Evolutionary conservation across 768 basidiomycete genomes (phyloP), one percentile per base, ranked within the genome.

Genomic region (Exsudoporus frostii): DNA sequence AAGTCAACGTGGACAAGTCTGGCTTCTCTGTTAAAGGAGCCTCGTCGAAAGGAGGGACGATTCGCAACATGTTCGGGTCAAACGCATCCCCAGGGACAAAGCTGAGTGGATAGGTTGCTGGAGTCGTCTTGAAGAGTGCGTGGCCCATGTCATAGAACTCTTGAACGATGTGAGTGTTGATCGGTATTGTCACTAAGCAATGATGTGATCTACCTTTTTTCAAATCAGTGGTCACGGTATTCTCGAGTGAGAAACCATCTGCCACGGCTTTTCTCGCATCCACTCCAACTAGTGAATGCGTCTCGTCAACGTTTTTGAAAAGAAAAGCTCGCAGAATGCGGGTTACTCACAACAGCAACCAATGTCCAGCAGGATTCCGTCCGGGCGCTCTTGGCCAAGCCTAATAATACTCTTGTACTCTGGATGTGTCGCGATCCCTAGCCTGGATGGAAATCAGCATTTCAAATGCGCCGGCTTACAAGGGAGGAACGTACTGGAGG

Each of bases 81-180:
- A 87, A 78, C 0, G 68, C 73, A 53, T 88, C 78, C 1, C 85
- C 86, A 1, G 73, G 59, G 24, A 88, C 51, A 63, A 87, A 85
- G 0, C 66, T 65, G 75, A 15, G 36, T 0, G 82, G 80, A 61
- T 82, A 86, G 0, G 76, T 71, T 37, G 74, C 73, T 0, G 78
- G 75, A 0, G 78, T 81, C 2, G 79, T 76, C 37, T 66, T 78
- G 73, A 86, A 89, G 17, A 88, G 71, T 27, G 78, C 74, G 53
- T 87, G 84, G 1, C 84, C 84, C 7, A 79, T 65, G 2, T 79
- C 71, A 78, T 80, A 81, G 54, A 81, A 86, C 3, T 68, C 85
- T 85, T 41, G n/a, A 39, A 34, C n/a, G 24, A 25, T 5, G 27
- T 34, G 9, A 48, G 17, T 5, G 1, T 37, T 8, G 13, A 27